A percentile compares a stretch with the other conserved stretches of the same genome.
Evolutionary conservation across 345 rosid genomes (phyloP).

Genomic region (Erucastrum elatum): DNA sequence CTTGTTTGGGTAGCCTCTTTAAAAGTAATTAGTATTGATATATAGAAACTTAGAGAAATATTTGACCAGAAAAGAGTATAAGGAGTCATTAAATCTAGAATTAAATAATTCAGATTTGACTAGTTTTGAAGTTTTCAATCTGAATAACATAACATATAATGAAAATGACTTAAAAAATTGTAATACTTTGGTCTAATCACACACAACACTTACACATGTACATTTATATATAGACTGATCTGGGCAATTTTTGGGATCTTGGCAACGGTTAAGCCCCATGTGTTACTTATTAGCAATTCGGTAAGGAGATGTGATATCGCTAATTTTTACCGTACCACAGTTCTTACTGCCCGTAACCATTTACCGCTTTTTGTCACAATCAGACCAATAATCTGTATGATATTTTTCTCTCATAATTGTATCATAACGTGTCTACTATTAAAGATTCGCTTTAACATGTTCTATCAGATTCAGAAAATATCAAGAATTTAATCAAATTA

Average conservation of each 20-base stretch:
- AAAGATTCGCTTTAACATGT: background rate
- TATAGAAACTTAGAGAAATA: background rate
- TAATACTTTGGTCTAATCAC: background rate
- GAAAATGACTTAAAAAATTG: background rate
- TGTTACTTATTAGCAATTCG: background rate
- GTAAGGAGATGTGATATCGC: background rate
- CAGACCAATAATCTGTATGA: too few species aligned
- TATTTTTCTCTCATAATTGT: background rate
- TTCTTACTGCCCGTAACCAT: background rate
- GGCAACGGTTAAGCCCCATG: background rate
- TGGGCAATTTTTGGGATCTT: background rate
- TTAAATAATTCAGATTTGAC: constrained; percentile 2
- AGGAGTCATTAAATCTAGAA: background rate
- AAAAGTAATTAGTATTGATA: background rate
- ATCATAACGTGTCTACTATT: background rate
- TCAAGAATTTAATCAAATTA: background rate
- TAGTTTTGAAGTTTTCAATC: background rate
- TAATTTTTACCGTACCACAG: background rate
- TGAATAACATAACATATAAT: background rate
- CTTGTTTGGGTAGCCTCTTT: constrained; percentile 8
- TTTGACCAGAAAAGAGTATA: background rate
- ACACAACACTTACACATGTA: background rate
- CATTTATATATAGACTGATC: background rate
- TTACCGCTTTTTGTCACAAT: too few species aligned
- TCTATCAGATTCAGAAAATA: background rate